Base-by-base conservation (phyloP, 2,329 filamentous ascomycete species). In the Penicillium brasilianum region DNA sequence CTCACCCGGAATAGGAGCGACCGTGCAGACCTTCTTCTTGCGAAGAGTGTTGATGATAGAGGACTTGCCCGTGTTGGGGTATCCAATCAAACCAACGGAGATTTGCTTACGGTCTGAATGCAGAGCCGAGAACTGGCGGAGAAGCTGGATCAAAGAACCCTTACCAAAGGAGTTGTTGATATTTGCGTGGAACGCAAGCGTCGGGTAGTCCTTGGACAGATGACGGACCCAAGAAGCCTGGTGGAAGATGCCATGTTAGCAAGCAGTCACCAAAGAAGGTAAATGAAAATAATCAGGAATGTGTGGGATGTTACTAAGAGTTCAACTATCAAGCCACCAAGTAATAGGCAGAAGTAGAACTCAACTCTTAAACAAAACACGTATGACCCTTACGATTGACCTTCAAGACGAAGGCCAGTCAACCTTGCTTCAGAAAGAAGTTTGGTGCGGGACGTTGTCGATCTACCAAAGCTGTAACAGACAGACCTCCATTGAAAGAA, bases 401-500 rank as follows among this genome's bases (percentile, higher is more conserved):
- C 82, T 84, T 91, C 95, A 98, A 92, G 88, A 98, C 93, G 93
- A 91, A 84, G 85, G 83, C 84, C 83, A 82, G 76, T 90, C 90
- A 88, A 86, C 84, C 87, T 84, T 79, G 79, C 78, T 81, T 84
- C 86, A 87, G 82, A 87, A 86, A 80, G 84, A 84, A 82, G 78
- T 81, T 82, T 78, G 82, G 83, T 82, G 83, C 87, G 89, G 90
- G 88, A 84, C 82, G 83, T 84, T 84, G 84, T 97, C 83, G 78
- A 88, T 99, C 87, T 98, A 89, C 95, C 95, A 97, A 92, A 88
- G 90, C 90, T 92, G 91, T 99, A 99, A 99, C 95, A 96, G 93
- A 92, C 86, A 81, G 80, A 83, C 87, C 88, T 89, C 90, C 91
- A 95, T 88, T 77, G 84, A 78, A 78, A 76, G 81, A 78, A 75